Evolutionary conservation across 2,329 filamentous ascomycete genomes (phyloP), one percentile per base, ranked within the genome.

Genomic region (Pyrenochaeta sp.): DNA sequence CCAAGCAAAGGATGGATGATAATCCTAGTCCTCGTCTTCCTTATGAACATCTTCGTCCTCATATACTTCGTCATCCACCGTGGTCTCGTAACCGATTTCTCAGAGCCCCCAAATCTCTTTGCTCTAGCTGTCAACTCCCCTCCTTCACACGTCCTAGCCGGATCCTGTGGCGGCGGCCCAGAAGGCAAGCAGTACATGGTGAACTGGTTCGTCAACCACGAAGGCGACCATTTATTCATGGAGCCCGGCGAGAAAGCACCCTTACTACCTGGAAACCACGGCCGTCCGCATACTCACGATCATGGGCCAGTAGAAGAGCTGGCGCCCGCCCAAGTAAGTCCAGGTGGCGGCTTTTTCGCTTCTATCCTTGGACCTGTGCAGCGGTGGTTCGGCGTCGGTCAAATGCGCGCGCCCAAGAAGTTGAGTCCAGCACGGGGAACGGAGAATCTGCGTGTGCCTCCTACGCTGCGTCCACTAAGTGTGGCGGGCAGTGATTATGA

Each of bases 101-200:
- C 85, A 0, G 88, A 93, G 59, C 87, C 88, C 1, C 83, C 86
- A 40, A 91, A 91, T 61, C 72, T 91, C 2, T 91, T 92, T 58
- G 77, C 84, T 0, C 71, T 91, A 0, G 86, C 87, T 2, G 76
- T 92, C 38, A 90, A 90, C 61, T 81, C 76, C 18, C 82, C 82
- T 0, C 77, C 79, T 0, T 78, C 73, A 5, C 62, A 74, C 2
- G 67, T 74, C 3, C 55, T 86, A n/a, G 72, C 74, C 0, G 83
- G 83, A 0, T 77, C 74, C 6, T 84, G 82, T 58, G 83, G 81
- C 1, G 77, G 72, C 9, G 83, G 82, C 0, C 82, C 82, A 0
- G 69, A 72, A 11, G 77, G 78, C 0, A 65, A 72, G 10, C 76
- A 83, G 46, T 75, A 81, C 28, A 67, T 66, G 19, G 70, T 74